Evolutionary conservation across 2,329 filamentous ascomycete species (phyloP).

Genomic region (Cladosporium phlei): DNA sequence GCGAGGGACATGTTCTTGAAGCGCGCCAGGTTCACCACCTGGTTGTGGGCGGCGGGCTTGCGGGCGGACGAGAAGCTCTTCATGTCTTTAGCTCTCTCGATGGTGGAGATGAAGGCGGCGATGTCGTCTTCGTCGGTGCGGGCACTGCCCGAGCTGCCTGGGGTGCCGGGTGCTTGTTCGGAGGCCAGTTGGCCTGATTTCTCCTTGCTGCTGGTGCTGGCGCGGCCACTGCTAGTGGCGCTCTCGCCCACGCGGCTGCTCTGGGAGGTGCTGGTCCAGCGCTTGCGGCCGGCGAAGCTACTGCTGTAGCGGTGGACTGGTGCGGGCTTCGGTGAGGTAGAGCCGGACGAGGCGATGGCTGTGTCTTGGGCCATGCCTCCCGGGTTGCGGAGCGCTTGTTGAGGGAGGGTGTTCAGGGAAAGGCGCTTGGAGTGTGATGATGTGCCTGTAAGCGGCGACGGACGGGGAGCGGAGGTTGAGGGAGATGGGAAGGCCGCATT

Average conservation of each 20-base stretch:
- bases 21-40: slow-evolving; percentile 58
- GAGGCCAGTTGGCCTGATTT: slow-evolving; percentile 26
- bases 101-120: slow-evolving; percentile 81
- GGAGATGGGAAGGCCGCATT: slow-evolving; percentile 44
- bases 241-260: slow-evolving; percentile 68
- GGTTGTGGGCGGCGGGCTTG: slow-evolving; percentile 46
- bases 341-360: slow-evolving; percentile 59
- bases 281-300: slow-evolving; percentile 83
- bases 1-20: slow-evolving; percentile 88
- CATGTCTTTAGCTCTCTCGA: slow-evolving; percentile 84
- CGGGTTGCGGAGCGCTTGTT: slow-evolving; percentile 60
- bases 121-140: slow-evolving; percentile 89
- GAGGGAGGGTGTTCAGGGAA: slow-evolving; percentile 70
- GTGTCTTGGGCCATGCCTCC: slow-evolving; percentile 40
- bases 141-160: slow-evolving; percentile 60
- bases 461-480: slow-evolving; percentile 36
- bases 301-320: slow-evolving; percentile 84
- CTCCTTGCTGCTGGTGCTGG: slow-evolving; percentile 61
- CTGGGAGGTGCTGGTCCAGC: slow-evolving; percentile 58
- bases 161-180: slow-evolving; percentile 71
- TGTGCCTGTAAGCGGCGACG: slow-evolving; percentile 32
- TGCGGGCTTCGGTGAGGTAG: slow-evolving; percentile 72
- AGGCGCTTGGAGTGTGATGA: slow-evolving; percentile 51
- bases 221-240: slow-evolving; percentile 73
- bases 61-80: slow-evolving; percentile 69